A percentile compares a stretch with the other conserved stretches of the same genome.
phyloP scores from a whole-genome alignment of 352 stramenopile species.

The Globisporangium paroecandrum region DNA sequence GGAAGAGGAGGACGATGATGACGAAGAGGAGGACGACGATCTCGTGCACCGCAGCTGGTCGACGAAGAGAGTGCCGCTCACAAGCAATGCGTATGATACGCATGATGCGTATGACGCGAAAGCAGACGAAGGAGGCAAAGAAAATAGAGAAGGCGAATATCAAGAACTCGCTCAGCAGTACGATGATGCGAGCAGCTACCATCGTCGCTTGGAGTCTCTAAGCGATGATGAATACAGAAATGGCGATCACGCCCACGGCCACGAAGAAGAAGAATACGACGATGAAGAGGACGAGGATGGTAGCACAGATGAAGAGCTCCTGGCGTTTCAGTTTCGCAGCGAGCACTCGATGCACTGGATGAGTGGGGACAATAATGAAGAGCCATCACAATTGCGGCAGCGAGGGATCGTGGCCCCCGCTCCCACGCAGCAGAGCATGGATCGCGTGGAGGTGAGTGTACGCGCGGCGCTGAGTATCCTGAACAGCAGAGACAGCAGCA shows the following conservation, averaged over 20 bases:
- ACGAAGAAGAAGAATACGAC: background rate
- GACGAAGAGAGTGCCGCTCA: conserved; percentile 2
- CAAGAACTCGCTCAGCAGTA: background rate
- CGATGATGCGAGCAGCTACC: background rate
- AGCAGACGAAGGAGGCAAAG: background rate
- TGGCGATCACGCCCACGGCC: background rate
- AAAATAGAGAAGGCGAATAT: background rate
- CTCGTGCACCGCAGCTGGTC: conserved; percentile 13
- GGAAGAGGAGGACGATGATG: background rate
- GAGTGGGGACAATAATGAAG: background rate
- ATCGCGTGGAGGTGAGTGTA: conserved; percentile 51
- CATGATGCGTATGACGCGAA: background rate
- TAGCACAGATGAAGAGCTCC: conserved; percentile 5
- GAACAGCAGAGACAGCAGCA: conserved; percentile 24
- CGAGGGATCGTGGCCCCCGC: background rate
- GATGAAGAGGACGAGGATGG: conserved; percentile 4
- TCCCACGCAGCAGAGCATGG: conserved; percentile 22
- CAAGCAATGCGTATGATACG: too few relatives aligned
- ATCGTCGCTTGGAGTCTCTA: background rate
- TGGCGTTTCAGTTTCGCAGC: conserved; percentile 13
- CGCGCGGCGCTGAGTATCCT: conserved; percentile 47
- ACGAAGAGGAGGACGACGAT: conserved; percentile 14
- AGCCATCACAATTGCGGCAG: background rate
- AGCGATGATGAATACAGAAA: background rate
- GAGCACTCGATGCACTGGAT: conserved; percentile 1